Base-by-base conservation (phyloP, 2,329 filamentous ascomycete genomes). In the Drechmeria coniospora region DNA sequence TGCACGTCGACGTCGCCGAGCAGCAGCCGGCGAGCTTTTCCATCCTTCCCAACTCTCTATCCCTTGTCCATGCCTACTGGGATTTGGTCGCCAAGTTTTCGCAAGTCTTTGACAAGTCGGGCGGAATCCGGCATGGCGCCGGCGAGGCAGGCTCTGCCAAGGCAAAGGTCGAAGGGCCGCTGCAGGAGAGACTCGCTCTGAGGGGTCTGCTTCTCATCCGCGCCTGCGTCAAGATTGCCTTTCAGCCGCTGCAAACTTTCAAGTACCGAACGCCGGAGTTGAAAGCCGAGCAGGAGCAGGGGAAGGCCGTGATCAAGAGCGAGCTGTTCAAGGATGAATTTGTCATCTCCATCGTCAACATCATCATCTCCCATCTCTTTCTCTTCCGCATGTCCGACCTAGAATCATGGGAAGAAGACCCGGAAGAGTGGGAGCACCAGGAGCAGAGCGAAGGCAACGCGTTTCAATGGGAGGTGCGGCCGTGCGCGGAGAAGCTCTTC, bases 401-500 rank as follows among this genome's bases (percentile, higher is more conserved):
- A 1, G 74, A 83, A 35, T 79, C 83, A 32, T 98, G 90, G 90
- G 79, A 92, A 46, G 79, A 92, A 45, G 84, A 93, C 32, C 83
- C 87, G 0, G 83, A 98, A 49, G 84, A 92, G 29, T 98, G 90
- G 86, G 87, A 94, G 50, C 76, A 80, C 37, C 74, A 78, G 42
- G 84, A 94, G 57, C 83, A 92, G 43, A 79, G 77, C 34, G 72
- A 81, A 33, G 75, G 79, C 20, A 80, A 83, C 40, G 81, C 79
- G 2, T 95, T 80, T 67, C 84, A 95, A 44, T 94, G 86, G 59
- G 81, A 87, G 32, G 77, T 95, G 29, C 74, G 87, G 18, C 82
- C 86, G 3, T 95, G 87, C 47, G 78, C 90, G 0, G 90, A 98
- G 53, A 92, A 86, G 51, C 64, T 98, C 10, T 93, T 95, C 52